These are phyloP conservation scores for Penstemon eatonii DNA, from an alignment of 257 asterid species.

Conservation along the genomic window DNA sequence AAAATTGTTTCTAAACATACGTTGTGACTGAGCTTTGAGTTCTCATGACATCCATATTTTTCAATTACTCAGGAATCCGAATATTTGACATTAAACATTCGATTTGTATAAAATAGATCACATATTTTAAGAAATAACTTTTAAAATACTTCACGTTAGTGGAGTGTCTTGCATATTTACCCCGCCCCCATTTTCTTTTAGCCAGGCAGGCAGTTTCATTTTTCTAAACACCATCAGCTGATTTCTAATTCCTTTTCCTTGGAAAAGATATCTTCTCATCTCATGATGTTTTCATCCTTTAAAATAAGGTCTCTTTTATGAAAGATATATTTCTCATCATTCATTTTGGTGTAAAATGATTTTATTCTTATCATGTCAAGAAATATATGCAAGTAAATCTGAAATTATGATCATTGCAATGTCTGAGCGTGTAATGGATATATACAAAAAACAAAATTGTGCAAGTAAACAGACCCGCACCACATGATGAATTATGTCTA, in stretches of 20 bases:
- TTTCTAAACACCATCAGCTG: too few relatives aligned
- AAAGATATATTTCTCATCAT: slow-evolving; percentile 27
- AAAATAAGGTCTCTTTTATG: not conserved
- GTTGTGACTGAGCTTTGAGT: too few relatives aligned
- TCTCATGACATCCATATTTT: too few relatives aligned
- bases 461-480: slow-evolving; percentile 39
- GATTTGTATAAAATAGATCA: too few relatives aligned
- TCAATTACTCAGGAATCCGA: too few relatives aligned
- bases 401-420: slow-evolving; percentile 10
- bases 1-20: too few relatives aligned
- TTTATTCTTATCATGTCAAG: slow-evolving; percentile 44
- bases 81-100: too few relatives aligned
- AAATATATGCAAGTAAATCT: slow-evolving; percentile 23
- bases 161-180: too few relatives aligned
- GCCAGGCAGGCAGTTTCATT: too few relatives aligned
- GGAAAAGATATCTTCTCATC: not conserved
- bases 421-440: not conserved
- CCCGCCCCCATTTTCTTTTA: too few relatives aligned
- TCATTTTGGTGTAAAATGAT: slow-evolving; percentile 19
- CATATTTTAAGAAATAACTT: not conserved
- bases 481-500: slow-evolving; percentile 38
- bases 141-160: too few relatives aligned
- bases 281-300: not conserved
- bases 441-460: slow-evolving; percentile 15
- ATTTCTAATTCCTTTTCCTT: not conserved